A percentile compares a stretch with the other conserved stretches of the same genome.
phyloP scores from a whole-genome alignment of 306 rosid species.

The Castanopsis chinensis region DNA sequence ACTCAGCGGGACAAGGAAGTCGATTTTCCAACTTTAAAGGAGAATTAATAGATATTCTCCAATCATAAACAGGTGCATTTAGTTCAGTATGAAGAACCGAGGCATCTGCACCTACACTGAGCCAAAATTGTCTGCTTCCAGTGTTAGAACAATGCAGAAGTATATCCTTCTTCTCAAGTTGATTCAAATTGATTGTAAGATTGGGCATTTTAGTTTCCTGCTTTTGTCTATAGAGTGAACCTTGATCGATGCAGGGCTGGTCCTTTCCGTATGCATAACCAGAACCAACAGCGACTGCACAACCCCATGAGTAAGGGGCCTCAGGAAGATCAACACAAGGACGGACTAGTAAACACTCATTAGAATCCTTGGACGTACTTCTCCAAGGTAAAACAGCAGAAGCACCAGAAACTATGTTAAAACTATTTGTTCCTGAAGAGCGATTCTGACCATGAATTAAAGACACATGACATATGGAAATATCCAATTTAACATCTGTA shows the following conservation, averaged over 20 bases:
- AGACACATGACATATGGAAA: conserved; percentile 54
- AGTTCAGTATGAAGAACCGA: conserved; percentile 89
- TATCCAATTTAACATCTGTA: conserved; percentile 61
- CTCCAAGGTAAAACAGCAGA: conserved; percentile 77
- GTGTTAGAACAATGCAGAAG: conserved; percentile 66
- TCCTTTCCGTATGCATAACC: conserved; percentile 73
- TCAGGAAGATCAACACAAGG: conserved; percentile 58
- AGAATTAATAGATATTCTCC: conserved; percentile 82
- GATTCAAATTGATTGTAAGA: conserved; percentile 68
- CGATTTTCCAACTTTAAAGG: conserved; percentile 90
- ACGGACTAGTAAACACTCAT: conserved; percentile 65
- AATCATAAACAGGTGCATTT: conserved; percentile 90
- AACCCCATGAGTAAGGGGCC: conserved; percentile 72
- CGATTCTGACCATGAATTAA: conserved; percentile 31
- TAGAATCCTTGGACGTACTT: conserved; percentile 69
- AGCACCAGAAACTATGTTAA: conserved; percentile 57
- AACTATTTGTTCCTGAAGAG: conserved; percentile 33
- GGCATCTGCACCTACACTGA: conserved; percentile 88
- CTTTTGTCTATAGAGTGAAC: conserved; percentile 50
- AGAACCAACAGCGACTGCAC: conserved; percentile 59
- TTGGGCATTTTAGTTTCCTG: conserved; percentile 41
- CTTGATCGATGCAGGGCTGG: conserved; percentile 56
- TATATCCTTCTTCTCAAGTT: conserved; percentile 88
- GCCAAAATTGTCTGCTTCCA: conserved; percentile 71
- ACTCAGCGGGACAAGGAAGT: conserved; percentile 87